phyloP scores from a whole-genome alignment of 805 yeast genomes.

The Wickerhamomyces queroliae region DNA sequence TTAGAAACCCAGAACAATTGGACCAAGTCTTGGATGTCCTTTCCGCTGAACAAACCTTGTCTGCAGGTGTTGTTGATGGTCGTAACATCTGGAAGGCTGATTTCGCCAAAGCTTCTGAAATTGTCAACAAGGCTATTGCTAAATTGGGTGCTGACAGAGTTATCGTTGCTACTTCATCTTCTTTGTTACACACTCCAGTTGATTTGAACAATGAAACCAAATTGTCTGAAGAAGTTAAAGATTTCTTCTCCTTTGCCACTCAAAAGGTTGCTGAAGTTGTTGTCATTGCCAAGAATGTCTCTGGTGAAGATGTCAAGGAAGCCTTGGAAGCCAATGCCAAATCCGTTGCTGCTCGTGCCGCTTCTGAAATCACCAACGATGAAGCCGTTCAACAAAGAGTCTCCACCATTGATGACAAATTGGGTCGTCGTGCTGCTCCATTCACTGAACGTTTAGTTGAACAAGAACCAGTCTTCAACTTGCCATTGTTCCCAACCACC shows the following conservation, averaged over 20 bases:
- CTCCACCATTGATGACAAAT: slow-evolving; percentile 65
- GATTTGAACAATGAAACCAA: slow-evolving; percentile 90
- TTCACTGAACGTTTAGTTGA: slow-evolving; percentile 84
- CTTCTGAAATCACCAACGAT: slow-evolving; percentile 87
- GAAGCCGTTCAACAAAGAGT: slow-evolving; percentile 85
- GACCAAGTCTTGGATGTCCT: slow-evolving; percentile 71
- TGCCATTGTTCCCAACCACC: slow-evolving; percentile 99
- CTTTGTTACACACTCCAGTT: slow-evolving; percentile 97
- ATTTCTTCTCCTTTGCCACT: slow-evolving; percentile 98
- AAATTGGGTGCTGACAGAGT: slow-evolving; percentile 85
- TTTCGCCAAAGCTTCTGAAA: slow-evolving; percentile 77
- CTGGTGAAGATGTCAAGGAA: slow-evolving; percentile 74
- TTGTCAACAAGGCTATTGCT: slow-evolving; percentile 77
- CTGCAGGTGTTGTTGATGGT: slow-evolving; percentile 97
- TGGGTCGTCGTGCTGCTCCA: slow-evolving; percentile 79
- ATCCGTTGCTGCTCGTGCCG: slow-evolving; percentile 78
- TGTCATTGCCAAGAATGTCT: slow-evolving; percentile 77
- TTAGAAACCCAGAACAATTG: slow-evolving; percentile 94
- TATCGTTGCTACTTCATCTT: slow-evolving; percentile 90
- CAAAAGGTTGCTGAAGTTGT: slow-evolving; percentile 94
- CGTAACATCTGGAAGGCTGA: slow-evolving; percentile 99
- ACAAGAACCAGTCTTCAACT: slow-evolving; percentile 82
- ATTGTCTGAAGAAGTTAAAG: slow-evolving; percentile 85
- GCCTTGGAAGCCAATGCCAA: slow-evolving; percentile 81
- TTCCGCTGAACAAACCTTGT: slow-evolving; percentile 66